phyloP scores from a whole-genome alignment of 371 early-diverging fungal species.

The Mycotypha africana region DNA sequence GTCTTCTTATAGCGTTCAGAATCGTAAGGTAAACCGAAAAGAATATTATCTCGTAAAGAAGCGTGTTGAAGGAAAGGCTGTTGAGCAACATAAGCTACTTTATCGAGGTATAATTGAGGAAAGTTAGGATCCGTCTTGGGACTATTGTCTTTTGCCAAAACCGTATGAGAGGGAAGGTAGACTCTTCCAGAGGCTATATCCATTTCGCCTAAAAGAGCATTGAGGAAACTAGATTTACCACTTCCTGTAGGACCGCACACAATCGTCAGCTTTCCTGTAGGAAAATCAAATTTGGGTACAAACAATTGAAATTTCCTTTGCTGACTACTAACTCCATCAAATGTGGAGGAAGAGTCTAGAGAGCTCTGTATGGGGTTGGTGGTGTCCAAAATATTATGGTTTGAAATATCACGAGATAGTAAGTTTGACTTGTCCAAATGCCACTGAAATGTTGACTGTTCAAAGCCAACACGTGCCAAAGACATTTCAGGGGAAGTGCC shows the following conservation, averaged over 20 bases:
- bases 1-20: conserved; percentile 61
- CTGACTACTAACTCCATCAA: background rate
- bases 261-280: conserved; percentile 51
- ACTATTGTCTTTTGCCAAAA: conserved; percentile 2
- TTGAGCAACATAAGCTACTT: conserved; percentile 77
- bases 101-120: conserved; percentile 35
- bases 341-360: background rate
- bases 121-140: conserved; percentile 27
- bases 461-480: conserved; percentile 41
- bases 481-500: conserved; percentile 12
- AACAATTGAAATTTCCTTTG: conserved; percentile 11
- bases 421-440: conserved; percentile 9
- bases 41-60: conserved; percentile 78
- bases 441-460: conserved; percentile 46
- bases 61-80: conserved; percentile 76
- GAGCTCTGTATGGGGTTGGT: background rate
- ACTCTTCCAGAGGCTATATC: conserved; percentile 46
- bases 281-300: conserved; percentile 46
- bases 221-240: conserved; percentile 62
- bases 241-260: conserved; percentile 70
- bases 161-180: conserved; percentile 20
- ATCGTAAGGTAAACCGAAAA: conserved; percentile 74
- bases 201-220: conserved; percentile 70
- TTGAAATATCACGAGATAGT: too few species aligned
- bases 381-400: background rate